Conservation (phyloP, 257 asterid genomes). For the Coffea canephora region DNA sequence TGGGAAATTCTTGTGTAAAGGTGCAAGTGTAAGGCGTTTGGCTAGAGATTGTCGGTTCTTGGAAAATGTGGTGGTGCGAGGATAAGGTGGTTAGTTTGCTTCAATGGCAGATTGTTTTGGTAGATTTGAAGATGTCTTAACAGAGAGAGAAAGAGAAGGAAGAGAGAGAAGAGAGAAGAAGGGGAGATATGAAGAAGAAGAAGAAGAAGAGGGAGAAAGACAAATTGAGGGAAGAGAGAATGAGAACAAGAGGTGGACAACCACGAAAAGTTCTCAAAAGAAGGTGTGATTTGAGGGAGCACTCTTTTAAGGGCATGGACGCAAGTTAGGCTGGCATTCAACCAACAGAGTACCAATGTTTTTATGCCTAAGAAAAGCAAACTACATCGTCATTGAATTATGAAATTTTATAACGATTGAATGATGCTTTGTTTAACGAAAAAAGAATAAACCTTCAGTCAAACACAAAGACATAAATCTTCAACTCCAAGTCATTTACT, state of each 20-base stretch:
- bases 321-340: background rate
- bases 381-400: background rate
- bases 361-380: background rate
- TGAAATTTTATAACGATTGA: background rate
- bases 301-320: background rate
- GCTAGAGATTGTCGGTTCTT: background rate
- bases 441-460: background rate
- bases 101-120: conserved; percentile 9
- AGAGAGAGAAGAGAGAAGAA: background rate
- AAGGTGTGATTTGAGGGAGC: background rate
- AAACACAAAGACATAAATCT: background rate
- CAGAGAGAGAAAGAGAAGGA: background rate
- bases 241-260: conserved; percentile 17
- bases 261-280: conserved; percentile 21
- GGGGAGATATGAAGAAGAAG: background rate
- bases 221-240: conserved; percentile 2
- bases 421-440: background rate
- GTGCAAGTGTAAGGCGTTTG: conserved; percentile 3
- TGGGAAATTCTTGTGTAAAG: background rate
- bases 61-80: background rate
- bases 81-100: background rate
- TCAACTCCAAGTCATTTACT: background rate
- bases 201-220: background rate
- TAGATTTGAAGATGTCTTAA: background rate
- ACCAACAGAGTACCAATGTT: background rate